A percentile compares a stretch with the other conserved stretches of the same genome.
Conservation (phyloP, 345 rosid species). For the Eucalyptus pumila region DNA sequence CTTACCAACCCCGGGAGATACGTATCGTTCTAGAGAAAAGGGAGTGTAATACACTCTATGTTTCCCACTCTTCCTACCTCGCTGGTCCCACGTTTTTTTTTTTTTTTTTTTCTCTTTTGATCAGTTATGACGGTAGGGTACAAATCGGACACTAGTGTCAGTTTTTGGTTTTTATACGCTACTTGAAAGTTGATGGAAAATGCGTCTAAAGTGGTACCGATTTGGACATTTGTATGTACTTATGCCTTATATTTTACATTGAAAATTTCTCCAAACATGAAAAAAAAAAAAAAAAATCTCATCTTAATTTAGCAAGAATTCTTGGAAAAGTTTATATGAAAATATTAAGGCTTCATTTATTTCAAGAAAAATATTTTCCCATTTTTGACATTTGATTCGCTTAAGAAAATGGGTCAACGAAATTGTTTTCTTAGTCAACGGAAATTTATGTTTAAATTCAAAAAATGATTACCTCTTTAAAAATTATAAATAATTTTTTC, state of each 20-base stretch:
- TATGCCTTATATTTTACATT: not conserved
- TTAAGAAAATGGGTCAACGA: too few relatives aligned
- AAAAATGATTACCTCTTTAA: too few relatives aligned
- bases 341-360: too few relatives aligned
- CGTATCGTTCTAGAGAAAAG: not conserved
- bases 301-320: not conserved
- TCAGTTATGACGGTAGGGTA: not conserved
- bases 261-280: not conserved
- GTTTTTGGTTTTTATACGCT: not conserved
- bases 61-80: not conserved
- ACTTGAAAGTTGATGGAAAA: not conserved
- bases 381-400: too few relatives aligned
- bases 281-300: too few relatives aligned
- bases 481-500: too few relatives aligned
- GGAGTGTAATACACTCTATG: not conserved
- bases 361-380: too few relatives aligned
- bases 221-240: not conserved
- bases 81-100: not conserved
- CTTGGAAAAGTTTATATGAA: not conserved
- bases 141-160: not conserved
- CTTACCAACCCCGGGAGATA: not conserved
- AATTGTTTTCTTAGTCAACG: too few relatives aligned
- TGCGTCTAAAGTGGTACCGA: not conserved
- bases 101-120: not conserved
- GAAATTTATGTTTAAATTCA: too few relatives aligned